Evolutionary conservation across 208 protist genomes (phyloP).

Genomic region (Trypanosoma vivax): DNA sequence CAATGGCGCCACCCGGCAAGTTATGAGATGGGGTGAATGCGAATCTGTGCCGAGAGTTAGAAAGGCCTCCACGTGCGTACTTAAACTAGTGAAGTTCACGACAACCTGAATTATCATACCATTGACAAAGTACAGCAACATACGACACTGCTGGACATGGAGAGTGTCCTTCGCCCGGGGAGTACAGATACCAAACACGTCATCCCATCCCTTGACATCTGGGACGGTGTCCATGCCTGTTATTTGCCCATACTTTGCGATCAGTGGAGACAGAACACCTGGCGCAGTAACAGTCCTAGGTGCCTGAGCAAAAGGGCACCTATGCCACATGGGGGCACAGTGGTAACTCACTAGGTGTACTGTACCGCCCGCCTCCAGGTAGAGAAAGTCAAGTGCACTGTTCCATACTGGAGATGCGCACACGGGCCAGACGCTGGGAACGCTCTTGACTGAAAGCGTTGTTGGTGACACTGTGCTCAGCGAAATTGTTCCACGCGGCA

Average conservation of each 20-base stretch:
- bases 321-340: conserved; percentile 54
- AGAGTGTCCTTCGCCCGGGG: conserved; percentile 42
- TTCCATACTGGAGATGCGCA: conserved; percentile 25
- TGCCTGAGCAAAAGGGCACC: conserved; percentile 56
- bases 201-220: conserved; percentile 37
- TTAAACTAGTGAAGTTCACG: conserved; percentile 41
- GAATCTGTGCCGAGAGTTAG: conserved; percentile 44
- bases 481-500: conserved; percentile 12
- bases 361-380: conserved; percentile 66
- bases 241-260: conserved; percentile 44
- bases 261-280: conserved; percentile 44
- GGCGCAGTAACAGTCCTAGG: conserved; percentile 27
- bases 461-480: conserved; percentile 9
- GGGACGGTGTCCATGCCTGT: conserved; percentile 40
- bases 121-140: conserved; percentile 48
- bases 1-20: conserved; percentile 5
- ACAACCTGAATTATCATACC: conserved; percentile 61
- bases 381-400: conserved; percentile 64
- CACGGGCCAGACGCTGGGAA: conserved; percentile 42
- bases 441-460: conserved; percentile 30
- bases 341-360: conserved; percentile 56
- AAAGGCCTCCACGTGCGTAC: conserved; percentile 60
- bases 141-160: conserved; percentile 45
- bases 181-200: conserved; percentile 52
- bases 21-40: conserved; percentile 27